These are phyloP conservation scores for Xylariales sp. DNA, from an alignment of 2,329 filamentous ascomycete genomes.

Conservation along the genomic window DNA sequence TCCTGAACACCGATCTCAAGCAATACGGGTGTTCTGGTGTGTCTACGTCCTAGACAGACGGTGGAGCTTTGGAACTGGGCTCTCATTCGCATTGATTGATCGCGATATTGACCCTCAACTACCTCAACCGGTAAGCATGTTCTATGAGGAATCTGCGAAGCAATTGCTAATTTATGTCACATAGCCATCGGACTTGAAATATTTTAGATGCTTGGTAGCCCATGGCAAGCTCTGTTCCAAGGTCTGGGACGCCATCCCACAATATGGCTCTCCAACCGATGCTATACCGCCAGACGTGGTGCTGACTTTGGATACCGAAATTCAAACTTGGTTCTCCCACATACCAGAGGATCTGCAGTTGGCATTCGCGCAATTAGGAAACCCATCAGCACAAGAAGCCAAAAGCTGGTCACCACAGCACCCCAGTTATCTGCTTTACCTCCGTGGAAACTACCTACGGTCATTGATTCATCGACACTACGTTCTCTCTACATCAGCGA, in stretches of 20 bases:
- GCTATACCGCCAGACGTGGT: constrained; percentile 22
- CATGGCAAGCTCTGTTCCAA: constrained; percentile 4
- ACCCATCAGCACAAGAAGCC: neutral
- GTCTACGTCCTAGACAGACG: constrained; percentile 5
- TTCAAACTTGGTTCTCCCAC: constrained; percentile 2
- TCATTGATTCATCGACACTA: constrained; percentile 3
- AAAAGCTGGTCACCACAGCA: neutral
- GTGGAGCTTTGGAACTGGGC: constrained; percentile 6
- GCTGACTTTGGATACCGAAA: neutral
- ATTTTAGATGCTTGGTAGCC: constrained; percentile 3
- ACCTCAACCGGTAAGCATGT: constrained; percentile 6
- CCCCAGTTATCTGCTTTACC: constrained; percentile 1
- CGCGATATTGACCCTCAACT: constrained; percentile 2
- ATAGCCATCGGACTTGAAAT: constrained; percentile 19
- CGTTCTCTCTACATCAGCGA: neutral
- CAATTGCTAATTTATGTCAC: neutral
- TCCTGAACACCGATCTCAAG: neutral
- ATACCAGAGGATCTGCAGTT: neutral
- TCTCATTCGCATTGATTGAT: constrained; percentile 5
- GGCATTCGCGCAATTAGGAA: neutral
- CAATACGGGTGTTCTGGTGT: constrained; percentile 3
- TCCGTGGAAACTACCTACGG: constrained; percentile 5
- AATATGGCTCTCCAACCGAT: constrained; percentile 15
- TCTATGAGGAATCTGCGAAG: no score
- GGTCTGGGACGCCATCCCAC: constrained; percentile 3